phyloP scores from a whole-genome alignment of 2,329 filamentous ascomycete genomes.

The Penicillium glabrum region DNA sequence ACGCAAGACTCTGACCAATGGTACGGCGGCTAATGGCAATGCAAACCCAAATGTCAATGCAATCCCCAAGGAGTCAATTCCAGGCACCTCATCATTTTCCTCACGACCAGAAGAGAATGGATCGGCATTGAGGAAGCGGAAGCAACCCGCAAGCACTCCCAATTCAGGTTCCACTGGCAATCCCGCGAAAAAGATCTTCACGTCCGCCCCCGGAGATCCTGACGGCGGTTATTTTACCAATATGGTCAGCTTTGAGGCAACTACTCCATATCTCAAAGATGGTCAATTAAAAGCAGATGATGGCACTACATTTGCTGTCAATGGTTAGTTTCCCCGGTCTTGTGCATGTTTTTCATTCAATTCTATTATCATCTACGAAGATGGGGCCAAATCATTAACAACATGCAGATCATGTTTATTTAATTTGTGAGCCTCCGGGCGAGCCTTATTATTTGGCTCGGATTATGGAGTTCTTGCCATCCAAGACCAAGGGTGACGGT shows the following conservation, averaged over 20 bases:
- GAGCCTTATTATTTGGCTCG: slow-evolving; percentile 97
- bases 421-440: slow-evolving; percentile 94
- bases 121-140: slow-evolving; percentile 75
- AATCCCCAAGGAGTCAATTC: slow-evolving; percentile 49
- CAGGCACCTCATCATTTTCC: slow-evolving; percentile 61
- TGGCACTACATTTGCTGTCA: slow-evolving; percentile 76
- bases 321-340: slow-evolving; percentile 62
- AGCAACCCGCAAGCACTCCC: slow-evolving; percentile 59
- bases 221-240: slow-evolving; percentile 63
- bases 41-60: slow-evolving; percentile 12
- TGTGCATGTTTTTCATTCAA: neutral
- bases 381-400: slow-evolving; percentile 9
- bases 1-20: slow-evolving; percentile 40
- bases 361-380: neutral
- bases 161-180: slow-evolving; percentile 31
- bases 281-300: slow-evolving; percentile 86
- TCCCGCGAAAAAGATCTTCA: slow-evolving; percentile 39
- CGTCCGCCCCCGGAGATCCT: slow-evolving; percentile 31
- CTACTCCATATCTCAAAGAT: slow-evolving; percentile 66
- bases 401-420: slow-evolving; percentile 76
- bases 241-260: slow-evolving; percentile 82
- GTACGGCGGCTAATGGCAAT: slow-evolving; percentile 23
- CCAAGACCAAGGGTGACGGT: slow-evolving; percentile 68
- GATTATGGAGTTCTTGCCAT: slow-evolving; percentile 96
- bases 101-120: slow-evolving; percentile 48